These are phyloP conservation scores for Scenedesmus sp. DNA, from an alignment of 163 green algal species.

Conservation along the genomic window DNA sequence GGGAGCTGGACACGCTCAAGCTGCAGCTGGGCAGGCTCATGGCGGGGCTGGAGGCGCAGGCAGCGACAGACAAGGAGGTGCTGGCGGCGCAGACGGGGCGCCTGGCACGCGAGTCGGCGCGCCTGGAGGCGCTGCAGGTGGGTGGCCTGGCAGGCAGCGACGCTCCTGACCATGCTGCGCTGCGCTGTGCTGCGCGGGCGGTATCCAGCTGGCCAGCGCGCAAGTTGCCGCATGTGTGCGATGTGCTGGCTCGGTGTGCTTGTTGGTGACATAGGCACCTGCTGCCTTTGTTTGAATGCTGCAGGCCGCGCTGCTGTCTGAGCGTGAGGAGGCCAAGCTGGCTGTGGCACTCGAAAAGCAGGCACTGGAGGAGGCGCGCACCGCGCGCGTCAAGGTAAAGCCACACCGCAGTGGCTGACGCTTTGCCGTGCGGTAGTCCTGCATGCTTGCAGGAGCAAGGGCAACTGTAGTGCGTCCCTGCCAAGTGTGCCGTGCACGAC, in stretches of 20 bases:
- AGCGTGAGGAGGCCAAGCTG: constrained; percentile 44
- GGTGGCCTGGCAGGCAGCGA: not conserved
- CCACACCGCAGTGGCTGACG: not conserved
- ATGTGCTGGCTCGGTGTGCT: too few species aligned
- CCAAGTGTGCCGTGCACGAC: too few species aligned
- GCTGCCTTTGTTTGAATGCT: too few species aligned
- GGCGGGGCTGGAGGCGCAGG: constrained; percentile 43
- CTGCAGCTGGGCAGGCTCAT: constrained; percentile 35
- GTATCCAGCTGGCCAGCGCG: too few species aligned
- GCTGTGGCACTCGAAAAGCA: constrained; percentile 41
- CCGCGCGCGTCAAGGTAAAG: constrained; percentile 14
- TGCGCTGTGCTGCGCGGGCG: not conserved
- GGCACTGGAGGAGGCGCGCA: constrained; percentile 52
- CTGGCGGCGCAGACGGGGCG: constrained; percentile 24
- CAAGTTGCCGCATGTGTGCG: too few species aligned
- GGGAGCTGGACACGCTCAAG: constrained; percentile 46
- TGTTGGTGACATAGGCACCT: not conserved
- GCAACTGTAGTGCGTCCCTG: not conserved
- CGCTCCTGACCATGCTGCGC: not conserved
- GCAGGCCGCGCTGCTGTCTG: constrained; percentile 37
- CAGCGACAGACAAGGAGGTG: constrained; percentile 43
- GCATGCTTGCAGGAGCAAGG: not conserved
- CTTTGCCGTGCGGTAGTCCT: too few species aligned
- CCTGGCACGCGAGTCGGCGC: constrained; percentile 42
- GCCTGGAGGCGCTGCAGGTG: constrained; percentile 51